These are phyloP conservation scores for Berberis vulgaris DNA, from an alignment of 164 flowering plant species.

Conservation along the genomic window DNA sequence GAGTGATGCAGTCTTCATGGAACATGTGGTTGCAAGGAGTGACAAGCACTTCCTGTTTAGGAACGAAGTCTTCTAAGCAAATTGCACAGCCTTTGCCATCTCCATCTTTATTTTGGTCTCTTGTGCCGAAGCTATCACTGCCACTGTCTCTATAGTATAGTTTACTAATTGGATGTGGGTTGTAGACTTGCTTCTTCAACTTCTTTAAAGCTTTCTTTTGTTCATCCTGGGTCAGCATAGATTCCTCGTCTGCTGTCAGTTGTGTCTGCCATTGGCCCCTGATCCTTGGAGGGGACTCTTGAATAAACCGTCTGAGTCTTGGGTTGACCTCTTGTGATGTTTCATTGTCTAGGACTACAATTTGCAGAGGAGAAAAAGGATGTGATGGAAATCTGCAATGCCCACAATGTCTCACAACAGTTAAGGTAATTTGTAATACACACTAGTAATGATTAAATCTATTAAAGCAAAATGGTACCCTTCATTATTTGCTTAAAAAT, in stretches of 20 bases:
- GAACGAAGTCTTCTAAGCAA: slow-evolving; percentile 80
- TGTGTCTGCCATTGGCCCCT: slow-evolving; percentile 7
- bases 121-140: background rate
- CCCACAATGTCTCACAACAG: background rate
- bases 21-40: slow-evolving; percentile 96
- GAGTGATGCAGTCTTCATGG: slow-evolving; percentile 65
- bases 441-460: no score
- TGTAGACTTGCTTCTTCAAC: slow-evolving; percentile 42
- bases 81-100: slow-evolving; percentile 56
- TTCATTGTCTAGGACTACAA: slow-evolving; percentile 8
- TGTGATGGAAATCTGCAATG: slow-evolving; percentile 17
- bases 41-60: slow-evolving; percentile 37
- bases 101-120: slow-evolving; percentile 24
- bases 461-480: no score
- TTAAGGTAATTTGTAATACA: background rate
- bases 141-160: slow-evolving; percentile 34
- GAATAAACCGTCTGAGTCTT: slow-evolving; percentile 12
- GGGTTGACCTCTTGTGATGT: slow-evolving; percentile 9
- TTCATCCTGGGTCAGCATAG: slow-evolving; percentile 27
- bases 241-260: slow-evolving; percentile 5
- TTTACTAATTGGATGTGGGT: slow-evolving; percentile 22
- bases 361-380: slow-evolving; percentile 10
- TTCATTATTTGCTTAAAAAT: no score
- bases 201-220: slow-evolving; percentile 27
- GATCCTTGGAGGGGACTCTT: slow-evolving; percentile 14